Evolutionary conservation across 1,139 yeast genomes (phyloP), one percentile per base, ranked within the genome.

Genomic region (Sugiyamaella japonica): DNA sequence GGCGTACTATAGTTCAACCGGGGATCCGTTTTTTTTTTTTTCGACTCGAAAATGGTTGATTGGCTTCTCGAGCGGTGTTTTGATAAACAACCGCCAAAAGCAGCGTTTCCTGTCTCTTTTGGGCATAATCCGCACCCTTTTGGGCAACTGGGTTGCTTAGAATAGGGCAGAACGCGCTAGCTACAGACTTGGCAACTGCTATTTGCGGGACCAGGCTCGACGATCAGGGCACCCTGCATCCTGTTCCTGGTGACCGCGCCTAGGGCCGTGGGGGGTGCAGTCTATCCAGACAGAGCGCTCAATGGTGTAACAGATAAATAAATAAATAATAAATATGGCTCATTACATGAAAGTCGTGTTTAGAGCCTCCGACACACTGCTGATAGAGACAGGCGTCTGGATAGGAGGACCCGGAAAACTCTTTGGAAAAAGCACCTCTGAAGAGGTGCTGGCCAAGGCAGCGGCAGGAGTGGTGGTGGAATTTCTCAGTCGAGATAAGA

Each of bases 291-390:
- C n/a, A n/a, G n/a, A n/a, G n/a, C n/a, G n/a, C n/a, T n/a, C n/a
- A n/a, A n/a, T n/a, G n/a, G n/a, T n/a, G 6, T 20, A 20, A 20
- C 25, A 20, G 25, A 20, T n/a, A 34, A 34, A 34, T 34, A 34
- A 34, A 34, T 34, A 46, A 17, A n/a, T 20, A 25, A 36, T 34
- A 40, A 39, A 47, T 38, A 47, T 23, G 39, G 39, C 31, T 29
- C 23, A 29, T 45, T 13, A 51, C 37, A 51, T 10, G 23, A 47
- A 31, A 13, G 34, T 50, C 4, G 54, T 39, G 23, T 42, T 48
- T 39, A 52, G 46, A 7, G 54, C 54, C 16, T 52, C 54, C 13
- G 54, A 39, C 9, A 52, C 47, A n/a, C 31, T 51, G 36, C 25
- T 39, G 13, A 42, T 13, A 12, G 42, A 42, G 2, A 20, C 42